These are phyloP conservation scores for Atkinsonella hypoxylon DNA, from an alignment of 2,329 filamentous ascomycete genomes.

Conservation along the genomic window DNA sequence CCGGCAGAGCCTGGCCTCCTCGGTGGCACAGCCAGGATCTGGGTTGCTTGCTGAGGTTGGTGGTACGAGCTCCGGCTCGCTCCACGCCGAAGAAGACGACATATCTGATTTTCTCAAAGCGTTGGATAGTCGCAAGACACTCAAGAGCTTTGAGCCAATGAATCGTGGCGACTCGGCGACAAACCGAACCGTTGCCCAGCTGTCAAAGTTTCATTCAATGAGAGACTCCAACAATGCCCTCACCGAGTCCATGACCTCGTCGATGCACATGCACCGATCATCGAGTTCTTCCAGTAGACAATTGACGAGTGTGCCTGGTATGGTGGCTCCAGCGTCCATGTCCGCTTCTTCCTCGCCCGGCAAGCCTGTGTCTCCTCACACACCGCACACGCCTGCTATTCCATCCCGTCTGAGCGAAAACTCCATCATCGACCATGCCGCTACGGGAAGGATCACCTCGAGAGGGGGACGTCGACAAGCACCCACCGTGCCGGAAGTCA, in stretches of 20 bases:
- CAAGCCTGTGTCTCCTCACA: slow-evolving; percentile 81
- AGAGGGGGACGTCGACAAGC: slow-evolving; percentile 16
- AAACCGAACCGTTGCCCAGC: slow-evolving; percentile 64
- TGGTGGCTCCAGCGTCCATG: slow-evolving; percentile 60
- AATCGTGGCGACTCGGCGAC: slow-evolving; percentile 58
- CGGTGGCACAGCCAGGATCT: slow-evolving; percentile 60
- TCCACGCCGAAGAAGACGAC: slow-evolving; percentile 74
- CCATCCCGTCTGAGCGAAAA: slow-evolving; percentile 89
- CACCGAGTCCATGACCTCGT: slow-evolving; percentile 88
- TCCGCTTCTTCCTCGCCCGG: slow-evolving; percentile 83
- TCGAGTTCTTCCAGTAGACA: slow-evolving; percentile 60
- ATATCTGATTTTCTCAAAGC: slow-evolving; percentile 88
- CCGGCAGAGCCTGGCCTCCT: slow-evolving; percentile 63
- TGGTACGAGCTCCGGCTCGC: slow-evolving; percentile 52
- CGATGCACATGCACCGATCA: slow-evolving; percentile 71
- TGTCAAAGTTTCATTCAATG: slow-evolving; percentile 81
- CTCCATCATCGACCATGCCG: slow-evolving; percentile 45
- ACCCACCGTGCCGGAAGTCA: slow-evolving; percentile 17
- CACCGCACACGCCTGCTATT: slow-evolving; percentile 84
- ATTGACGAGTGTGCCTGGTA: slow-evolving; percentile 48
- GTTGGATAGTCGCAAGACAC: slow-evolving; percentile 77
- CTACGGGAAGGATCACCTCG: slow-evolving; percentile 18
- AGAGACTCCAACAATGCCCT: slow-evolving; percentile 78
- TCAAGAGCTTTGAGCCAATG: slow-evolving; percentile 62
- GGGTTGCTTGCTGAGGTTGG: slow-evolving; percentile 63